Conservation (phyloP, 495 filamentous ascomycete genomes). For the Peziza echinospora region DNA sequence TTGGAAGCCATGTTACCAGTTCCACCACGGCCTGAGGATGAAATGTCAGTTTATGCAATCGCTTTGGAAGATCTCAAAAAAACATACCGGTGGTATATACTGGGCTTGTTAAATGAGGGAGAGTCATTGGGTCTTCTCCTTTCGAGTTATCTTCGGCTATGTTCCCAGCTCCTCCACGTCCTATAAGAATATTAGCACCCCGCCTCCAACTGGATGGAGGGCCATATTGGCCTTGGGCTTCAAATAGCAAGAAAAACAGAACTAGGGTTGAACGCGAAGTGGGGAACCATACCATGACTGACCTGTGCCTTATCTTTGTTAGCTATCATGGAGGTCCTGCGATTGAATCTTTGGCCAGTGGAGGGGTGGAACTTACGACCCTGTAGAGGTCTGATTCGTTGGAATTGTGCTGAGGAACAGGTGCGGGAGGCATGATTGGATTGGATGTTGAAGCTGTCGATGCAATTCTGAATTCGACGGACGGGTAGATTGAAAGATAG, state of each 20-base stretch:
- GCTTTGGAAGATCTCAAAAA: slow-evolving; percentile 8
- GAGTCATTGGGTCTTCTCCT: slow-evolving; percentile 41
- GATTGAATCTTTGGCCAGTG: no score
- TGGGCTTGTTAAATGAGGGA: slow-evolving; percentile 60
- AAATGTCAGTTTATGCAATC: slow-evolving; percentile 2
- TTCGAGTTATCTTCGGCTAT: slow-evolving; percentile 35
- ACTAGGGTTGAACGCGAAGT: no score
- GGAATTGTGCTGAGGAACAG: no score
- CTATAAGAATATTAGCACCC: slow-evolving; percentile 9
- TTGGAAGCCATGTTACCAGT: slow-evolving; percentile 55
- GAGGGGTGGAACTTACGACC: no score
- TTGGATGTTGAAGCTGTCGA: no score
- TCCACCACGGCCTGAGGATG: slow-evolving; percentile 25
- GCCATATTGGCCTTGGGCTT: neutral
- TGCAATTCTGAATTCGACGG: no score
- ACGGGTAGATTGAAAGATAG: no score
- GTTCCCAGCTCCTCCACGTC: slow-evolving; percentile 47
- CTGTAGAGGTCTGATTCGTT: no score
- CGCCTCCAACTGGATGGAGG: neutral
- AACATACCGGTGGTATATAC: slow-evolving; percentile 56
- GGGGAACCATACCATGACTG: no score
- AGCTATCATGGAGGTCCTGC: no score
- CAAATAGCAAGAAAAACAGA: neutral
- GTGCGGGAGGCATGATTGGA: no score
- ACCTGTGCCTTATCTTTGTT: no score